These are phyloP conservation scores for Brettanomyces custersianus DNA, from an alignment of 805 yeast genomes.

Conservation along the genomic window DNA sequence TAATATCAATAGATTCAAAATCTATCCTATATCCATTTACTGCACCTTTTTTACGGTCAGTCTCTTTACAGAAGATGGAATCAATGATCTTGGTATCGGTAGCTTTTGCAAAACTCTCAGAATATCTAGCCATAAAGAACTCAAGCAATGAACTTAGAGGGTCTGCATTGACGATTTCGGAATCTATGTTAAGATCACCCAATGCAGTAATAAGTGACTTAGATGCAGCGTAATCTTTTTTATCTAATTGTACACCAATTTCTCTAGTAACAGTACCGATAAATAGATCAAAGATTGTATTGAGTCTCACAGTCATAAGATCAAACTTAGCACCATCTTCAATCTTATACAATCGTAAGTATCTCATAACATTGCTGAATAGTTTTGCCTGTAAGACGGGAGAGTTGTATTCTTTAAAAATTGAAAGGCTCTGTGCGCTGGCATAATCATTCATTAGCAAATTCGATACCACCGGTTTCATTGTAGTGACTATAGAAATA, in stretches of 20 bases:
- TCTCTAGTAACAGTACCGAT: constrained; percentile 64
- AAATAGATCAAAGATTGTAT: constrained; percentile 55
- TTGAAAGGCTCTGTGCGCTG: constrained; percentile 23
- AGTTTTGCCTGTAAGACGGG: constrained; percentile 24
- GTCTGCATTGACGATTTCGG: constrained; percentile 28
- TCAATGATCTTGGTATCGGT: constrained; percentile 13
- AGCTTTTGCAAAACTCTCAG: constrained; percentile 6
- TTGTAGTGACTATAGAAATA: constrained; percentile 17
- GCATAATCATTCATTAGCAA: constrained; percentile 24
- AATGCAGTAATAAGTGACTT: constrained; percentile 17
- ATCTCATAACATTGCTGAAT: constrained; percentile 21
- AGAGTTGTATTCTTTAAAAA: constrained; percentile 21
- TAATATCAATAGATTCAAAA: constrained; percentile 15
- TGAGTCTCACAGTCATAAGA: constrained; percentile 29
- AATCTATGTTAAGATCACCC: constrained; percentile 14
- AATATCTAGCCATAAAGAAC: constrained; percentile 23
- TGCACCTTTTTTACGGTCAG: constrained; percentile 11
- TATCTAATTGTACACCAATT: constrained; percentile 48
- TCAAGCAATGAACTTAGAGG: constrained; percentile 26
- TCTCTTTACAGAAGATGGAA: constrained; percentile 11
- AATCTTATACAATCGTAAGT: constrained; percentile 17
- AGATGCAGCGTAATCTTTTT: constrained; percentile 34
- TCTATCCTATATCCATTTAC: constrained; percentile 21
- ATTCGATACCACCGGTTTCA: constrained; percentile 23
- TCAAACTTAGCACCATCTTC: constrained; percentile 11